Evolutionary conservation across 73 alveolate genomes (phyloP).

Genomic region (Stentor coeruleus): DNA sequence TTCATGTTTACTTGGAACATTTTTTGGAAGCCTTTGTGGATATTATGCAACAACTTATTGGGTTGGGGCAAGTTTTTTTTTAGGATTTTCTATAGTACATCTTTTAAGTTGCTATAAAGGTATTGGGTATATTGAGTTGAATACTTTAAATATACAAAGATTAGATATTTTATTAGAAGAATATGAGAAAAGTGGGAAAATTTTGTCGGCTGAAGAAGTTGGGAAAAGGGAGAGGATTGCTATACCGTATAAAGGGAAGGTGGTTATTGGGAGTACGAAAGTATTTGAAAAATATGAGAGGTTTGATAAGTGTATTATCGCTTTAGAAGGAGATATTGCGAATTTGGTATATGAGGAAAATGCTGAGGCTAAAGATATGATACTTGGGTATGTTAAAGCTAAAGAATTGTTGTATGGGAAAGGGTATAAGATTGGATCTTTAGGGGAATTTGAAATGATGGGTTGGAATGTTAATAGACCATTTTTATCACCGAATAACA

Average conservation of each 20-base stretch:
- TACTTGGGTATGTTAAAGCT: not conserved
- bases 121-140: not conserved
- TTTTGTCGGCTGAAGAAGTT: not conserved
- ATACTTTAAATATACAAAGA: constrained; percentile 4
- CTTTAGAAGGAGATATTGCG: not conserved
- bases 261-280: not conserved
- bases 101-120: not conserved
- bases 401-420: not conserved
- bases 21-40: constrained; percentile 8
- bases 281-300: not conserved
- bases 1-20: not conserved
- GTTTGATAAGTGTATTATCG: not conserved
- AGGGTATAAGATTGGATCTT: not conserved
- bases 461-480: not conserved
- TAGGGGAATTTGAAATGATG: not conserved
- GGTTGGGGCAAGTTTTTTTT: not conserved
- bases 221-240: not conserved
- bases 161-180: not conserved
- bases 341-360: constrained; percentile 8
- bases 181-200: not conserved
- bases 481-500: not conserved
- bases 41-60: not conserved
- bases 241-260: not conserved
- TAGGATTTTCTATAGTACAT: not conserved
- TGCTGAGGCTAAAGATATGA: not conserved